phyloP scores from a whole-genome alignment of 106 monocot genomes.

The Dendrobium nobile region DNA sequence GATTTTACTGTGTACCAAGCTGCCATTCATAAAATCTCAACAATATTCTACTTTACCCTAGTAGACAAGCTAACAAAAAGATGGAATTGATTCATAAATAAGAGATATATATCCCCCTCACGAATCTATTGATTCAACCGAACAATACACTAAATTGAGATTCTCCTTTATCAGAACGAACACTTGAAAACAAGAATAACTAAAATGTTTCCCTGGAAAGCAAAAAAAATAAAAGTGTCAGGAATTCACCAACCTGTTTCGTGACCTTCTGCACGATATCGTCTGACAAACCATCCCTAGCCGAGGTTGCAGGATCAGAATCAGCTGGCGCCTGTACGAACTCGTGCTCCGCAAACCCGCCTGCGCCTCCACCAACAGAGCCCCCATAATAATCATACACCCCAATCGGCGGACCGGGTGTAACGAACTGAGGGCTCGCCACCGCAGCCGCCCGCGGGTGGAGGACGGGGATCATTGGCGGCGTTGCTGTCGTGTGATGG shows the following conservation, averaged over 20 bases:
- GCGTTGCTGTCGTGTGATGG: slow-evolving; percentile 8
- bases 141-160: background rate
- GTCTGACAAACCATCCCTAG: slow-evolving; percentile 14
- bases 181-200: background rate
- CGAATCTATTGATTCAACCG: background rate
- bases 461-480: slow-evolving; percentile 10
- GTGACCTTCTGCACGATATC: slow-evolving; percentile 16
- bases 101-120: background rate
- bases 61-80: background rate
- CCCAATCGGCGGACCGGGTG: background rate
- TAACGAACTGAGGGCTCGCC: background rate
- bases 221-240: background rate
- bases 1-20: background rate
- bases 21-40: background rate
- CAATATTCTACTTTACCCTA: background rate
- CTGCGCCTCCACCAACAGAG: background rate
- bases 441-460: slow-evolving; percentile 1
- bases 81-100: background rate
- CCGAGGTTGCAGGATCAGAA: background rate
- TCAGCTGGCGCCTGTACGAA: slow-evolving; percentile 3
- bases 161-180: background rate
- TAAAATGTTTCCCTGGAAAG: background rate
- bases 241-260: slow-evolving; percentile 14
- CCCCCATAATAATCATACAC: slow-evolving; percentile 7
- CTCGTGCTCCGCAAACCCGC: slow-evolving; percentile 8